Conservation (phyloP, 2,329 filamentous ascomycete species). For the Penicillium sp. region DNA sequence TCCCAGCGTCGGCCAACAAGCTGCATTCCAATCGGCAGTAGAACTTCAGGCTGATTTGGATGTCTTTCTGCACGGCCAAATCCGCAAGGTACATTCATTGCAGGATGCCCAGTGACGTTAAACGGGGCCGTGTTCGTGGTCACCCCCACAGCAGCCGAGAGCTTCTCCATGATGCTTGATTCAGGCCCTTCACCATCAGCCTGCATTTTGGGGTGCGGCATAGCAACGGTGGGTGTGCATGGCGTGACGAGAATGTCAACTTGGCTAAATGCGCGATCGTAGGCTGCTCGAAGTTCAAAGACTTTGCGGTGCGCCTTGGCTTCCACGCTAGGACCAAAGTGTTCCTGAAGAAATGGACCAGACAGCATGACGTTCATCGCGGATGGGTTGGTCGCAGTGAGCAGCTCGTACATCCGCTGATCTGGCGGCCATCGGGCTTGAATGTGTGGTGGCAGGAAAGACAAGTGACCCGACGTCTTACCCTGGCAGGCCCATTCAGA, state of each 20-base stretch:
- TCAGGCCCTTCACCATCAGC: conserved; percentile 13
- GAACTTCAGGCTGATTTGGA: conserved; percentile 8
- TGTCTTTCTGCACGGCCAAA: conserved; percentile 14
- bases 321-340: conserved; percentile 39
- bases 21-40: conserved; percentile 62
- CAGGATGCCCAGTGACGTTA: conserved; percentile 60
- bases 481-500: conserved; percentile 39
- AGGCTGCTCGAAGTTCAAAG: conserved; percentile 55
- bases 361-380: background rate
- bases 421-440: conserved; percentile 23
- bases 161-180: conserved; percentile 46
- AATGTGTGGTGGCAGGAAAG: conserved; percentile 40
- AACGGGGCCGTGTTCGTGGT: conserved; percentile 56
- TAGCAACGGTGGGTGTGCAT: conserved; percentile 54
- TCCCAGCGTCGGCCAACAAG: conserved; percentile 54
- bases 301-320: conserved; percentile 57
- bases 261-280: conserved; percentile 45
- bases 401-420: background rate
- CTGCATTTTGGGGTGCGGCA: conserved; percentile 46
- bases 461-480: conserved; percentile 41
- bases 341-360: conserved; percentile 39
- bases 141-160: conserved; percentile 53
- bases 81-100: conserved; percentile 55
- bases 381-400: background rate
- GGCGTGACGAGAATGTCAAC: conserved; percentile 59